Evolutionary conservation across 208 protist genomes (phyloP).

Genomic region (Wallacemonas sp.): DNA sequence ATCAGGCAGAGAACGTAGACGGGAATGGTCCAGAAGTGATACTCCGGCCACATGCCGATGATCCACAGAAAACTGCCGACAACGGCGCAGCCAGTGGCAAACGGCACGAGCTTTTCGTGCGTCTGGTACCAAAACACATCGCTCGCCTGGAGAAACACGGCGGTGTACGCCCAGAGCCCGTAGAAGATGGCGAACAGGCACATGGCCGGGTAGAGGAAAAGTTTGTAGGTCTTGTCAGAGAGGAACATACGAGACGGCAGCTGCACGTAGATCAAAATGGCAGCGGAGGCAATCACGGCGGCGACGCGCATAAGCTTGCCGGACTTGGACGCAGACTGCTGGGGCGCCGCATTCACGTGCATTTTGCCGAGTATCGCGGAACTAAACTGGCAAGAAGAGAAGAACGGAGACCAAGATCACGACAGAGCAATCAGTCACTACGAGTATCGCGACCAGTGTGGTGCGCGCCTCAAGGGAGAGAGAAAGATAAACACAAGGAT

Average conservation of each 20-base stretch:
- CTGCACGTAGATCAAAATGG: constrained; percentile 40
- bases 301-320: constrained; percentile 22
- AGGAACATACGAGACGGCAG: constrained; percentile 58
- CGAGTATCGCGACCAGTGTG: too few species aligned
- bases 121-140: constrained; percentile 66
- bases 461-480: too few species aligned
- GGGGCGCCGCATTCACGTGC: constrained; percentile 29
- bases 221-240: constrained; percentile 35
- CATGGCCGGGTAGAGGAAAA: constrained; percentile 51
- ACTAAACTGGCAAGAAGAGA: neutral
- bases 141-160: constrained; percentile 45
- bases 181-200: constrained; percentile 59
- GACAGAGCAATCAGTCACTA: neutral
- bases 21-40: constrained; percentile 57
- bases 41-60: constrained; percentile 76
- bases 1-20: constrained; percentile 37
- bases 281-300: constrained; percentile 22
- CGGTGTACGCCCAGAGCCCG: constrained; percentile 72
- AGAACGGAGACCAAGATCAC: too few species aligned
- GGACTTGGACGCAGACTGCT: constrained; percentile 27
- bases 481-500: too few species aligned
- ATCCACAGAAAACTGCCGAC: constrained; percentile 53
- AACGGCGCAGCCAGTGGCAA: constrained; percentile 33
- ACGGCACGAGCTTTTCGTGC: constrained; percentile 56
- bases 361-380: constrained; percentile 9